These are phyloP conservation scores for Talaromyces trachyspermus DNA, from an alignment of 495 filamentous ascomycete genomes.

Conservation along the genomic window DNA sequence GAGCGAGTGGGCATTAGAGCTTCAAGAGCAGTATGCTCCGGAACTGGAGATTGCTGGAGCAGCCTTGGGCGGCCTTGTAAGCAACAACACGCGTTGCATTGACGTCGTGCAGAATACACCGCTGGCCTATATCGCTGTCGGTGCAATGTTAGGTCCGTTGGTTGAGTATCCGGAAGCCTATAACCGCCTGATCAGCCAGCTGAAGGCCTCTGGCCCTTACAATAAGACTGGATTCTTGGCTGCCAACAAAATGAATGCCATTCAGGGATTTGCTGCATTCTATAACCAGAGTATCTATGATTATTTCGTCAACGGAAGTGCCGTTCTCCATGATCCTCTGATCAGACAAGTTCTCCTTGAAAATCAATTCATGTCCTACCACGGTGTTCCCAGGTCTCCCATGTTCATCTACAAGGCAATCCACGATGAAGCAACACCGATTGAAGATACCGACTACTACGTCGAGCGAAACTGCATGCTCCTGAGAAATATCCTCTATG, in stretches of 20 bases:
- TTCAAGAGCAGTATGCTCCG: conserved; percentile 41
- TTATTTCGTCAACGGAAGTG: not conserved
- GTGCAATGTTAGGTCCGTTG: not conserved
- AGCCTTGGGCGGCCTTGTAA: conserved; percentile 35
- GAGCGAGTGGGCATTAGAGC: conserved; percentile 39
- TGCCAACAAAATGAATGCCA: not conserved
- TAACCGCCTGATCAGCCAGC: not conserved
- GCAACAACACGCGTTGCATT: not conserved
- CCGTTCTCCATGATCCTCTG: not conserved
- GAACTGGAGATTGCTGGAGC: conserved; percentile 39
- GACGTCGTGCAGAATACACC: not conserved
- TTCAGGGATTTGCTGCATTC: not conserved
- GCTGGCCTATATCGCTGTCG: not conserved
- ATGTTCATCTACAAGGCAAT: conserved; percentile 28
- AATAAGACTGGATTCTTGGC: not conserved
- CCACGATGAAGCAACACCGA: conserved; percentile 26
- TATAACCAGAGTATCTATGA: not conserved
- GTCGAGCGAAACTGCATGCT: not conserved
- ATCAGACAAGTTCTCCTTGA: not conserved
- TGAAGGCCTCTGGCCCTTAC: not conserved
- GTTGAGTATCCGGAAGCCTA: not conserved
- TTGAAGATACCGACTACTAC: not conserved
- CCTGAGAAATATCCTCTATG: conserved; percentile 3
- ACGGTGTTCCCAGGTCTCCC: conserved; percentile 9
- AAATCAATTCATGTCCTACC: not conserved